These are phyloP conservation scores for Sporothrix curviconia DNA, from an alignment of 2,329 filamentous ascomycete species.

Conservation along the genomic window DNA sequence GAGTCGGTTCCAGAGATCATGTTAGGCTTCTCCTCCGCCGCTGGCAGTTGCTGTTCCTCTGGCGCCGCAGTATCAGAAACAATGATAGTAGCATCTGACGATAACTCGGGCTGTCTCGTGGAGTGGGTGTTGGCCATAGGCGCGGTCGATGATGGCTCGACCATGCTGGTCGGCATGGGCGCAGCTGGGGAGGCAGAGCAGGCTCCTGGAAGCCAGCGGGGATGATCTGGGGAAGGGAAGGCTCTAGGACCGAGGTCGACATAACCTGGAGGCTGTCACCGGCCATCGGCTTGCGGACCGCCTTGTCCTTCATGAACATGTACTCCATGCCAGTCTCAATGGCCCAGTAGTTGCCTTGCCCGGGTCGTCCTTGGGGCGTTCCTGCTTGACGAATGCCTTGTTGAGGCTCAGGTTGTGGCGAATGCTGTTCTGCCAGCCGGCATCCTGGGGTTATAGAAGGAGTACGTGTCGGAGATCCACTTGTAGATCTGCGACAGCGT, in stretches of 20 bases:
- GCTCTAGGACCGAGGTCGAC: conserved; percentile 46
- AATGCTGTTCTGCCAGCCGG: conserved; percentile 98
- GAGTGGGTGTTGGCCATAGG: conserved; percentile 16
- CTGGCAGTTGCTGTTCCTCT: conserved; percentile 5
- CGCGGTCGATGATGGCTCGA: conserved; percentile 9
- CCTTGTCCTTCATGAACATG: conserved; percentile 84
- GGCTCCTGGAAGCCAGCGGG: conserved; percentile 36
- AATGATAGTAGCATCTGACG: conserved; percentile 71
- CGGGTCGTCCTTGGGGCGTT: conserved; percentile 91
- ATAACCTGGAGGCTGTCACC: conserved; percentile 54
- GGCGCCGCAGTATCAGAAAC: conserved; percentile 50
- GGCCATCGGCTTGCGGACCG: conserved; percentile 51
- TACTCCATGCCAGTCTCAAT: conserved; percentile 86
- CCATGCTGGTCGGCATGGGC: conserved; percentile 24
- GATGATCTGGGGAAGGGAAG: conserved; percentile 37
- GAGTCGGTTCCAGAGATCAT: neutral
- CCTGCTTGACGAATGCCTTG: conserved; percentile 93
- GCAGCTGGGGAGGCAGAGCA: conserved; percentile 42
- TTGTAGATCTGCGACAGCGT: conserved; percentile 97
- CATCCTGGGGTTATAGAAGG: conserved; percentile 77
- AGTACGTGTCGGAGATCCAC: conserved; percentile 95
- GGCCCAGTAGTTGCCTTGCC: conserved; percentile 98
- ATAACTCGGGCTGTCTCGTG: conserved; percentile 47
- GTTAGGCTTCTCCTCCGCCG: conserved; percentile 7
- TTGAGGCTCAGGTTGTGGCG: conserved; percentile 95